Evolutionary conservation across 2,329 filamentous ascomycete genomes (phyloP).

Genomic region (Fusarium chlamydosporum): DNA sequence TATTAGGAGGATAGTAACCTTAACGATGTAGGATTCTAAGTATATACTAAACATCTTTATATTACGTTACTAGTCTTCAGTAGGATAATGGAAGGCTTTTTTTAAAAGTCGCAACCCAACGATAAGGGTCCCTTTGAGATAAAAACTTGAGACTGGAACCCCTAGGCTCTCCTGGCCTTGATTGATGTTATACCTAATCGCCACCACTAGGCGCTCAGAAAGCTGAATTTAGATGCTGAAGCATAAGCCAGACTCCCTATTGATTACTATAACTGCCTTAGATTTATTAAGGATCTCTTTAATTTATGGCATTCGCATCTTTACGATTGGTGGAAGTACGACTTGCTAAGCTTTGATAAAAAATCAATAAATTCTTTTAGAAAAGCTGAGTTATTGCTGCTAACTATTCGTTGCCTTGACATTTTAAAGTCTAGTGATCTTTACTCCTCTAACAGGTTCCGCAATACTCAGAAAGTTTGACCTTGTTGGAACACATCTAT

Average conservation of each 20-base stretch:
- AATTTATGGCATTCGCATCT: not conserved
- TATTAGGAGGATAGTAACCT: not conserved
- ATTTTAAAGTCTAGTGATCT: not conserved
- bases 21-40: not conserved
- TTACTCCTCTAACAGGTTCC: not conserved
- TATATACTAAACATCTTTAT: slow-evolving; percentile 4
- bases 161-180: not conserved
- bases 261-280: slow-evolving; percentile 3
- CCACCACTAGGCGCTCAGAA: not conserved
- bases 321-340: not conserved
- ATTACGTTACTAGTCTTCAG: not conserved
- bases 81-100: not conserved
- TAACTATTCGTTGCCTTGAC: not conserved
- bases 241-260: not conserved
- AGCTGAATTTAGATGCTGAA: rapidly evolving
- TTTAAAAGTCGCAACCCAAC: not conserved
- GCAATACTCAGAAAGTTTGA: not conserved
- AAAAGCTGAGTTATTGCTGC: not conserved
- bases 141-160: not conserved
- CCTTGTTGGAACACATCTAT: not conserved
- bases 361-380: not conserved
- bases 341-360: no score
- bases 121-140: not conserved
- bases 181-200: slow-evolving; percentile 1
- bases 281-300: not conserved